Evolutionary conservation across 2,329 filamentous ascomycete species (phyloP).

Genomic region (Fusarium mangiferae): DNA sequence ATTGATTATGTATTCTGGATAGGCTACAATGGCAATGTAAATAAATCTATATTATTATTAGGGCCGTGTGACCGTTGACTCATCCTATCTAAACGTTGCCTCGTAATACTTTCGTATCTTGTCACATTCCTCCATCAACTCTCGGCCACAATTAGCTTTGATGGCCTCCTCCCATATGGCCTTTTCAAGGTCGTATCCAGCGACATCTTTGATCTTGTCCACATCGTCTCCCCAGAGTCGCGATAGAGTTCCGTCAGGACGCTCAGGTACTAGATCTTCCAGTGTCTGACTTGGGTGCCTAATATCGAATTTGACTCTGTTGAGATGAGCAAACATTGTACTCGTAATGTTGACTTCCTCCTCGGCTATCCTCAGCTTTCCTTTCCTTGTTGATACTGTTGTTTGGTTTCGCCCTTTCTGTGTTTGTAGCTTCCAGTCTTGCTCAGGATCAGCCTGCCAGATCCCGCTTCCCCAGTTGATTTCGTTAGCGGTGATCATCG

Average conservation of each 20-base stretch:
- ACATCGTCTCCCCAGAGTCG: conserved; percentile 35
- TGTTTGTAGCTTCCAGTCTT: conserved; percentile 28
- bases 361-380: background rate
- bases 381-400: background rate
- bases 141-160: conserved; percentile 30
- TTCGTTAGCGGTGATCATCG: conserved; percentile 10
- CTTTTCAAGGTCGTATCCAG: conserved; percentile 40
- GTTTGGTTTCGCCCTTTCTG: background rate
- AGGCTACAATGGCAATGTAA: background rate
- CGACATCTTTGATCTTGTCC: conserved; percentile 15
- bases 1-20: background rate
- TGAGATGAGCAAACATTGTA: conserved; percentile 41
- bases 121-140: conserved; percentile 36
- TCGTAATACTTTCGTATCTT: conserved; percentile 38
- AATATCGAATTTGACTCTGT: conserved; percentile 40
- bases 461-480: conserved; percentile 41
- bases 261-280: conserved; percentile 10
- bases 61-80: background rate
- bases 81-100: conserved; percentile 22
- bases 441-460: conserved; percentile 41
- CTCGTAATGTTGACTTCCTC: conserved; percentile 9
- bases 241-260: conserved; percentile 9
- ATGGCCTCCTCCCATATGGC: conserved; percentile 40
- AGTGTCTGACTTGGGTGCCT: conserved; percentile 17
- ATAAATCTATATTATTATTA: background rate